phyloP scores from a whole-genome alignment of 1,284 basidiomycete genomes.

The Trichosporon sp. region DNA sequence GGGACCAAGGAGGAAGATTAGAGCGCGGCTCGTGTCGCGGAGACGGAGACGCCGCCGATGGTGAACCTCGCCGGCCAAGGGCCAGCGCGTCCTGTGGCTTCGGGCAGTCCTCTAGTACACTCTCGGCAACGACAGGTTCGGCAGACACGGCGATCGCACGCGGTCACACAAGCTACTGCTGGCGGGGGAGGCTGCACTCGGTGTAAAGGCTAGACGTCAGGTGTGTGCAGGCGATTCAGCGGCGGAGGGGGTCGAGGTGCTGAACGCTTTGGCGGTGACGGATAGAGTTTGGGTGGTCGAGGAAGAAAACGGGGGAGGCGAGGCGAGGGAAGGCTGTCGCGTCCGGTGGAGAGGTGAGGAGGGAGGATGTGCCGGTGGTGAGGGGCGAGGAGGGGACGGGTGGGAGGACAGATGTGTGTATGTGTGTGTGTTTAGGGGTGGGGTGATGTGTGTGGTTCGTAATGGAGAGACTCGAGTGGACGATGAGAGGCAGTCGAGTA shows the following conservation, averaged over 20 bases:
- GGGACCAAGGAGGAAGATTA: background rate
- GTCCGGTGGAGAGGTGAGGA: background rate
- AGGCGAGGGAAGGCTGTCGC: background rate
- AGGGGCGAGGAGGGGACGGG: background rate
- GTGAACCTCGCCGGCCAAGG: slow-evolving; percentile 7
- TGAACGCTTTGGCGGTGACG: background rate
- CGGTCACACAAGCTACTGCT: slow-evolving; percentile 3
- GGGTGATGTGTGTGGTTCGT: background rate
- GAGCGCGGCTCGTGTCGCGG: background rate
- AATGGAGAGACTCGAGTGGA: too few relatives aligned
- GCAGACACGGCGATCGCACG: background rate
- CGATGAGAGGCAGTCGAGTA: too few relatives aligned
- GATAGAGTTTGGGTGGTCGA: background rate
- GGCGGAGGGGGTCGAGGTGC: background rate
- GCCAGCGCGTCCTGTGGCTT: slow-evolving; percentile 1
- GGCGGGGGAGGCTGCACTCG: background rate
- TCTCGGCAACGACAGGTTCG: background rate
- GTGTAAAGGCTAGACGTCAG: background rate
- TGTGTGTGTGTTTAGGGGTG: background rate
- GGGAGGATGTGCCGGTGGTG: background rate
- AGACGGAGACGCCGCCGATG: background rate
- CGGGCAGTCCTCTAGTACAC: background rate
- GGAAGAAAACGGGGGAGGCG: too few relatives aligned
- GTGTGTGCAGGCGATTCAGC: background rate
- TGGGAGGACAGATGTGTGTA: background rate